Conservation (phyloP, 2,329 filamentous ascomycete genomes). For the Hymenoscyphus fructigenus region DNA sequence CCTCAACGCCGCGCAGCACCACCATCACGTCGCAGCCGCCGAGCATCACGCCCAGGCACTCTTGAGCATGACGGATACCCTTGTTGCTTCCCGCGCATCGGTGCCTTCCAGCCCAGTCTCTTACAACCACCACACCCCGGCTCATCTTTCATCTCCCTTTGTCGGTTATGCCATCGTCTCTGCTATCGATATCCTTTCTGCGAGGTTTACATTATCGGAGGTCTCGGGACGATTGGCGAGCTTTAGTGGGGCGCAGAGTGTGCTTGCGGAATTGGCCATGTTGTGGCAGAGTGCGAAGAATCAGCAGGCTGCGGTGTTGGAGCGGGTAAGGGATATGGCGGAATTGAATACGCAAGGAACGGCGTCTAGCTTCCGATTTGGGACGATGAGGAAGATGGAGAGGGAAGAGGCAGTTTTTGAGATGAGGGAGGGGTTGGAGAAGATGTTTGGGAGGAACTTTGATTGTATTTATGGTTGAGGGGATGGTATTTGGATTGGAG, state of each 20-base stretch:
- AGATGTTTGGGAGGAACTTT: conserved; percentile 43
- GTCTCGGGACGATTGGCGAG: conserved; percentile 53
- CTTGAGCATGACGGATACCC: conserved; percentile 46
- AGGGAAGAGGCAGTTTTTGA: conserved; percentile 23
- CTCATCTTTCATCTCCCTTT: conserved; percentile 55
- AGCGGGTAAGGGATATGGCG: conserved; percentile 27
- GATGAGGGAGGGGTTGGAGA: conserved; percentile 31
- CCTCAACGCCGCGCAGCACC: conserved; percentile 43
- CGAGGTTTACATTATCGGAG: conserved; percentile 53
- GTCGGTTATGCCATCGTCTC: conserved; percentile 61
- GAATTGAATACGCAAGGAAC: conserved; percentile 19
- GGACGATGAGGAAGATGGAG: conserved; percentile 9
- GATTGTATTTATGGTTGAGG: conserved; percentile 33
- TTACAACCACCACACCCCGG: neutral
- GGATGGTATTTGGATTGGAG: too few relatives aligned
- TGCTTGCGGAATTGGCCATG: conserved; percentile 54
- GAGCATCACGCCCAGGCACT: conserved; percentile 53
- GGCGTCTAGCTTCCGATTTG: conserved; percentile 18
- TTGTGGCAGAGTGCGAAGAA: conserved; percentile 60
- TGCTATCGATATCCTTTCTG: conserved; percentile 65
- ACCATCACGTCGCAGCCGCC: conserved; percentile 48
- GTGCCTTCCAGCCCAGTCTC: conserved; percentile 8
- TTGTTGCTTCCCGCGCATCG: conserved; percentile 39
- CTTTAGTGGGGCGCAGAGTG: conserved; percentile 51
- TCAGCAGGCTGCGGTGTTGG: conserved; percentile 39